Conservation (phyloP, 257 asterid species). For the Lycium ferocissimum region DNA sequence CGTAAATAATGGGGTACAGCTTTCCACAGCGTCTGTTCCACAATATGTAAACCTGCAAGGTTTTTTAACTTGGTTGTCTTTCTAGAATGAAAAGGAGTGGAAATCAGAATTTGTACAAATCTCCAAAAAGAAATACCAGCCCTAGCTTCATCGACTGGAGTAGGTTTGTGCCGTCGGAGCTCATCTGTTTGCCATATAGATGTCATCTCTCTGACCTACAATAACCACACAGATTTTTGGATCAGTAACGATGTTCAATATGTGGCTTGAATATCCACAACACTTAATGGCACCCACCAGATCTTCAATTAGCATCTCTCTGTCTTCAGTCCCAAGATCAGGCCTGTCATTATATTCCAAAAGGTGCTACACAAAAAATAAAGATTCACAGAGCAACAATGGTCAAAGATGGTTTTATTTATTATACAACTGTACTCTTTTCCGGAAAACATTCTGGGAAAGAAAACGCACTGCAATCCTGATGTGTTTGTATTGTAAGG, state of each 20-base stretch:
- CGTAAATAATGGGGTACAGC: slow-evolving; percentile 98
- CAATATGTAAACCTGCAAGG: slow-evolving; percentile 83
- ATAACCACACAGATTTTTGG: slow-evolving; percentile 32
- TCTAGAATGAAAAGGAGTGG: slow-evolving; percentile 17
- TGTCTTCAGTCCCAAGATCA: slow-evolving; percentile 86
- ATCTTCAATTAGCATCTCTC: slow-evolving; percentile 94
- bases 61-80: slow-evolving; percentile 17
- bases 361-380: slow-evolving; percentile 69
- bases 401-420: not conserved
- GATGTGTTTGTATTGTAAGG: slow-evolving; percentile 93
- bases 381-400: slow-evolving; percentile 19
- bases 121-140: slow-evolving; percentile 65
- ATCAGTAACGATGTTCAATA: not conserved
- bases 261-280: slow-evolving; percentile 21
- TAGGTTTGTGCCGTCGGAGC: slow-evolving; percentile 96
- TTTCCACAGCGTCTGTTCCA: slow-evolving; percentile 97
- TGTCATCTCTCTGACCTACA: slow-evolving; percentile 88
- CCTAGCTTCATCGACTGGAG: slow-evolving; percentile 99
- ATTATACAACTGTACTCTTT: not conserved
- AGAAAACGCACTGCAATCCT: slow-evolving; percentile 75
- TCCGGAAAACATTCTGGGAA: not conserved
- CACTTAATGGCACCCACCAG: slow-evolving; percentile 58
- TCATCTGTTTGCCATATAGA: slow-evolving; percentile 99
- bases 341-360: slow-evolving; percentile 86
- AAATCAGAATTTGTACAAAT: slow-evolving; percentile 25